A percentile compares a stretch with the other conserved stretches of the same genome.
Evolutionary conservation across 1,139 yeast genomes (phyloP).

Genomic region (Blastobotrys serpentis): DNA sequence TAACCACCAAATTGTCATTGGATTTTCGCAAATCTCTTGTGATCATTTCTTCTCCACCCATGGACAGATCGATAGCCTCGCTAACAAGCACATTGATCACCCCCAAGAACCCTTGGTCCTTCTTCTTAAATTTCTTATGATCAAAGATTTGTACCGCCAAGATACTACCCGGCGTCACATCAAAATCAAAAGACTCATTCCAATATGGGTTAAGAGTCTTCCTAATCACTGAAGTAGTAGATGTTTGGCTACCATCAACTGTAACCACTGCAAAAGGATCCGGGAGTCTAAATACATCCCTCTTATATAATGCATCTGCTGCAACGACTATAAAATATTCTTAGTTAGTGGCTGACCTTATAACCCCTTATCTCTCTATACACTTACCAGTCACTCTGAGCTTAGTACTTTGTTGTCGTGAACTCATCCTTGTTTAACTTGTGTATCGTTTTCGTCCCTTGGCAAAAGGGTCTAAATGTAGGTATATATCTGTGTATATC

Average conservation of each 20-base stretch:
- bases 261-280: conserved; percentile 98
- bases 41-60: conserved; percentile 69
- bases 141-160: conserved; percentile 93
- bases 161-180: conserved; percentile 80
- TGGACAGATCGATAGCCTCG: conserved; percentile 76
- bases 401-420: conserved; percentile 15
- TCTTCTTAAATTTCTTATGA: conserved; percentile 94
- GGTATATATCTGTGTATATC: background rate
- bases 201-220: conserved; percentile 96
- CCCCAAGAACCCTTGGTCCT: conserved; percentile 98
- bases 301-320: conserved; percentile 90
- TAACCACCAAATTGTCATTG: conserved; percentile 85
- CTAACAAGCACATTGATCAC: conserved; percentile 90
- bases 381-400: conserved; percentile 21
- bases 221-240: conserved; percentile 89
- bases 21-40: conserved; percentile 91
- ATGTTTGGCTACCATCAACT: conserved; percentile 94
- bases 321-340: conserved; percentile 58
- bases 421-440: background rate
- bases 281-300: conserved; percentile 83
- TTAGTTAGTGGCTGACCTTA: conserved; percentile 15
- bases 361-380: background rate
- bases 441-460: background rate
- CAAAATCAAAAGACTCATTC: conserved; percentile 85
- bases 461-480: background rate